Conservation (phyloP, 208 protist species). For the Herpetomonas muscarum region DNA sequence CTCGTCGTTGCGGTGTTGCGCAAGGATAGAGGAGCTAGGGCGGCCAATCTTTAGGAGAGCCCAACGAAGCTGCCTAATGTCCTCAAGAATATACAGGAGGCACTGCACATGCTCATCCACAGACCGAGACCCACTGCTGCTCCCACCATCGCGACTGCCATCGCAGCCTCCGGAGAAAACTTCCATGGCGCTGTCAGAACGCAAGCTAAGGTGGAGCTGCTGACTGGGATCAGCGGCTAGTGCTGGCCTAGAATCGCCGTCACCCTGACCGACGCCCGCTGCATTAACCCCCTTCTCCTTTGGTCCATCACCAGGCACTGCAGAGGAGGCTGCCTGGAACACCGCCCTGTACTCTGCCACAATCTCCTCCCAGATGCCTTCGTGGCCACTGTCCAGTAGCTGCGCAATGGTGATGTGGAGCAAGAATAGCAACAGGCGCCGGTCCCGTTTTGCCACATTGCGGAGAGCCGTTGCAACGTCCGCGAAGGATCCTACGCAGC, state of each 20-base stretch:
- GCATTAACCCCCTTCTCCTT: no score
- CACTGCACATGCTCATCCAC: conserved; percentile 73
- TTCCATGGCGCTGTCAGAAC: conserved; percentile 41
- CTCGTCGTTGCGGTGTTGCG: conserved; percentile 6
- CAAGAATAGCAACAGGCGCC: conserved; percentile 50
- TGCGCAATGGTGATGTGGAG: conserved; percentile 76
- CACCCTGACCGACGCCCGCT: no score
- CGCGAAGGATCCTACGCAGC: conserved; percentile 49
- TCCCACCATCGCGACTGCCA: background rate
- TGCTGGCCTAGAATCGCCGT: no score
- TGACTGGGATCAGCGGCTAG: no score
- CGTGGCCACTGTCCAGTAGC: conserved; percentile 36
- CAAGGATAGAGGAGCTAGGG: conserved; percentile 12
- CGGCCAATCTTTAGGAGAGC: conserved; percentile 27
- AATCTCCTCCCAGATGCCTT: conserved; percentile 30
- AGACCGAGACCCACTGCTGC: background rate
- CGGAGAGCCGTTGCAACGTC: conserved; percentile 65
- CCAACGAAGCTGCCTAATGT: conserved; percentile 63
- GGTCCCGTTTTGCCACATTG: conserved; percentile 81
- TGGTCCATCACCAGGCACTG: conserved; percentile 4
- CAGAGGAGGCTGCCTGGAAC: conserved; percentile 18
- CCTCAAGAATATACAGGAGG: conserved; percentile 62
- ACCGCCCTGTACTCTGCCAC: conserved; percentile 47
- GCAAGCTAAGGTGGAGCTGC: conserved; percentile 18
- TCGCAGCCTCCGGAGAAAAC: background rate